Evolutionary conservation across 108 stramenopile genomes (phyloP).

Genomic region (Fragilariopsis cylindrus): DNA sequence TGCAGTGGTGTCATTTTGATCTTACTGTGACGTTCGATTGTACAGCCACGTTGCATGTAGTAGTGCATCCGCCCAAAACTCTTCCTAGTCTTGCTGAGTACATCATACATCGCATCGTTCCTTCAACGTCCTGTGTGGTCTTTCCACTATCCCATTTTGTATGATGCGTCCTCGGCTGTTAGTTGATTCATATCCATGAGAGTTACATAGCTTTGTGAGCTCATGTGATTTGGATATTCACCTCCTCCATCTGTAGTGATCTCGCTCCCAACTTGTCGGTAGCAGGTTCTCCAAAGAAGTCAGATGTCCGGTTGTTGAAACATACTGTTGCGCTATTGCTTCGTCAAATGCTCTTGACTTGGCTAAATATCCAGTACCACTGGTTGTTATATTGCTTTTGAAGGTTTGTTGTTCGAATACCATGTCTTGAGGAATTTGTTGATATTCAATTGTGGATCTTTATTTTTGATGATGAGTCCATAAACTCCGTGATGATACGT

Average conservation of each 20-base stretch:
- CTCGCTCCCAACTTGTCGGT: background rate
- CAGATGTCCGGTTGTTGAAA: background rate
- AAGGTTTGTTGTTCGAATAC: background rate
- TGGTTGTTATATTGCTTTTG: background rate
- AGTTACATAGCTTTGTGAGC: background rate
- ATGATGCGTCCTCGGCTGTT: constrained; percentile 18
- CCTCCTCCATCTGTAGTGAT: constrained; percentile 14
- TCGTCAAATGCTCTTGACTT: background rate
- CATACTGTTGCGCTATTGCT: background rate
- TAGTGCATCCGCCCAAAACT: constrained; percentile 19
- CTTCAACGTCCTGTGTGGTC: constrained; percentile 9
- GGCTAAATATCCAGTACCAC: background rate
- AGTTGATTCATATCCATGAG: constrained; percentile 3
- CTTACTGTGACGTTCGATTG: constrained; percentile 13
- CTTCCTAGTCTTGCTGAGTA: constrained; percentile 12
- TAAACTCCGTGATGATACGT: background rate
- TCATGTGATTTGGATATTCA: constrained; percentile 1
- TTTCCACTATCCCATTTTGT: constrained; percentile 20
- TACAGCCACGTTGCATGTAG: constrained; percentile 20
- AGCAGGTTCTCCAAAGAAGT: background rate
- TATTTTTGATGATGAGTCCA: background rate
- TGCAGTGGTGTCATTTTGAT: constrained; percentile 7
- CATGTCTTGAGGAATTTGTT: constrained; percentile 4
- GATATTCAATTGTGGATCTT: background rate
- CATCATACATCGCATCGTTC: constrained; percentile 14